A percentile compares a stretch with the other conserved stretches of the same genome.
Conservation (phyloP, 129 eudicot species). For the Heracleum sosnowskyi region DNA sequence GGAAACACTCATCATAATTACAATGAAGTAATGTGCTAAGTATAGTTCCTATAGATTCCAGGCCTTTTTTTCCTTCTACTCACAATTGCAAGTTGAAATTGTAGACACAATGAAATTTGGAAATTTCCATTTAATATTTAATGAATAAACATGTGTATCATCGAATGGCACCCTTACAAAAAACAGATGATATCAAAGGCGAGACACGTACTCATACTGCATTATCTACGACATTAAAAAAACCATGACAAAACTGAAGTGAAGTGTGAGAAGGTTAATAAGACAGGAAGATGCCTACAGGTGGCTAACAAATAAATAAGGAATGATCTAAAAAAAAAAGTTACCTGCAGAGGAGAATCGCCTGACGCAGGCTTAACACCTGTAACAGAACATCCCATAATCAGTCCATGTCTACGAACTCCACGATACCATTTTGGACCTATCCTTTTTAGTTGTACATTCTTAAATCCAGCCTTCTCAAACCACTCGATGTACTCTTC, state of each 20-base stretch:
- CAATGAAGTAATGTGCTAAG: background rate
- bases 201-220: background rate
- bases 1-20: background rate
- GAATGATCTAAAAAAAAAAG: background rate
- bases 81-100: background rate
- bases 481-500: conserved; percentile 99
- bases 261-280: background rate
- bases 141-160: background rate
- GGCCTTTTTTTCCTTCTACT: background rate
- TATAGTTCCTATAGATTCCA: background rate
- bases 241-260: background rate
- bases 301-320: background rate
- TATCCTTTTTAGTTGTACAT: conserved; percentile 75
- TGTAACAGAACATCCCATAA: conserved; percentile 94
- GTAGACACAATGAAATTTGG: background rate
- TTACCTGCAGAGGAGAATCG: conserved; percentile 12
- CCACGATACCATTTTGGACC: conserved; percentile 99
- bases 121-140: background rate
- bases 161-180: background rate
- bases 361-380: conserved; percentile 41
- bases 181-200: background rate
- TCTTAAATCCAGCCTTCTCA: conserved; percentile 78
- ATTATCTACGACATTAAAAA: background rate
- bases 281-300: background rate
- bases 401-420: conserved; percentile 93